Base-by-base conservation (phyloP, 2,329 filamentous ascomycete genomes). In the Esteya vermicola region DNA sequence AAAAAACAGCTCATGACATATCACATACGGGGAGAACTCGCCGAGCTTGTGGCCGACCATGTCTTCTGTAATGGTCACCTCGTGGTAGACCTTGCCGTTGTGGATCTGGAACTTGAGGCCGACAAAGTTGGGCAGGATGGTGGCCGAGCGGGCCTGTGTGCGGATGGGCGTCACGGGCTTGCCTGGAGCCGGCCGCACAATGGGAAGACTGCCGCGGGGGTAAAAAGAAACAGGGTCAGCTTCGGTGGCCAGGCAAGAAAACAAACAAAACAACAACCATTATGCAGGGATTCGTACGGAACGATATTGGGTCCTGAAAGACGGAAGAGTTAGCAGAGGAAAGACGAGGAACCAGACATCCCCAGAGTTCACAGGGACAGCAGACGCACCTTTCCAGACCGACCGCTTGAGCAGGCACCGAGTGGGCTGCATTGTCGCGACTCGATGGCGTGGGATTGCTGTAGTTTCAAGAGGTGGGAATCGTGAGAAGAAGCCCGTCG, bases 1-100 rank as follows among this genome's bases (percentile, higher is more conserved):
- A 13, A 37, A n/a, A n/a, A n/a, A n/a, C n/a, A n/a, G n/a, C n/a
- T n/a, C n/a, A n/a, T n/a, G n/a, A n/a, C n/a, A n/a, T n/a, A n/a
- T n/a, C n/a, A 75, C 85, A 54, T 73, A 94, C 86, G 75, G 67
- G 46, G 85, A 78, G 58, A 94, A 95, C 63, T 95, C 88, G 52
- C 88, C 88, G 50, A 95, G 69, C 64, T 94, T 95, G 61, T 91
- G 82, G 40, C 88, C 88, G 37, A 95, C 88, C 88, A 95, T 95
- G 54, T 94, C 84, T 58, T 94, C 88, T 14, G 86, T 93, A 47
- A 95, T 82, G 48, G 69, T 71, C 40, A 94, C 70, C 50, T 91
- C 83, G 51, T 80, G 64, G 60, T 94, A 94, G 25, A 72, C 72
- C 65, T 91, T 93, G 53, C 88, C 88, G 58, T 94, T 93, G 65